Evolutionary conservation across 108 stramenopile species (phyloP), one percentile per base, ranked within the genome.

Genomic region (Skeletonema costatum): DNA sequence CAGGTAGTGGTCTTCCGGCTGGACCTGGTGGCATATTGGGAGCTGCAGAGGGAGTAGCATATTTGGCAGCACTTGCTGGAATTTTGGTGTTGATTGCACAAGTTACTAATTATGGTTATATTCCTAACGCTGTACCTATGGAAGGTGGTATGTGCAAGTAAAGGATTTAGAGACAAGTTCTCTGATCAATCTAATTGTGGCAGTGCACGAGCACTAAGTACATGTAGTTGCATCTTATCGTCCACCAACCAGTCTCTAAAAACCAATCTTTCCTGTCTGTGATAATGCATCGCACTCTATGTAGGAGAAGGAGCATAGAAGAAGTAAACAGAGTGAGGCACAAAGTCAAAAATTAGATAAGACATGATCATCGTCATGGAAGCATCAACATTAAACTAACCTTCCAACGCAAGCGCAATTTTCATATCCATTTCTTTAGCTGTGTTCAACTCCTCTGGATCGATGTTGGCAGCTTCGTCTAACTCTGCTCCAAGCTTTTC

Each of bases 111-210:
- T 94, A 84, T 77, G 91, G 91, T 29, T 94, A 91, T 70, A 86
- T 94, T 67, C 93, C 93, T 14, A 92, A 94, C 62, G 93, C 93
- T 10, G 82, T 94, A 5, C 93, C 93, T 30, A 89, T 87, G 88
- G 90, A 92, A 42, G 93, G 93, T 16, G 93, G 91, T 8, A 90
- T 90, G 85, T 94, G 93, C 66, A 73, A 68, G 32, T 74, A 73
- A 63, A 32, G 62, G 14, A 5, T 39, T 61, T 29, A 10, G 19
- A 61, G 19, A 61, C 4, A 32, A 4, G 53, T 64, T 64, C 9
- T 39, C 6, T 38, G 13, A 61, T 61, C 60, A 13, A 38, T 64
- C 30, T 17, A 64, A 1, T 16, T 2, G 60, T 46, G 44, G 6
- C 35, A 36, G 44, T 14, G 53, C 19, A 9, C 19, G 53, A 8